Base-by-base conservation (phyloP, 257 asterid genomes). In the Buddleja alternifolia region DNA sequence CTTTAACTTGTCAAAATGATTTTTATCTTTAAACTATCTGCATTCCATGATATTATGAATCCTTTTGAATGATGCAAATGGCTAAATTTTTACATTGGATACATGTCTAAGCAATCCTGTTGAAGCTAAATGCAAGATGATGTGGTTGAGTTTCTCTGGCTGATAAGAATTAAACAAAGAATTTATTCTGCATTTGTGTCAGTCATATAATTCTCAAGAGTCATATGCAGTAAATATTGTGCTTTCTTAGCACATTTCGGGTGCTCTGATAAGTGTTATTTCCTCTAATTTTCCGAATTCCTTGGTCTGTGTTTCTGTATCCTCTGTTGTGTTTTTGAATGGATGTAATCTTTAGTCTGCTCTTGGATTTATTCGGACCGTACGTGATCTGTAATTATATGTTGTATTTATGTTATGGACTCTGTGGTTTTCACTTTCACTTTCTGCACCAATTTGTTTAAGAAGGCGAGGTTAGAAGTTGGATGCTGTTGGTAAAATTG, bases 401-500 rank as follows among this genome's bases (percentile, higher is more conserved):
- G 20, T 5, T 16, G 45, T 29, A 36, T 50, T 46, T 47, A 45
- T 63, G 42, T 21, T 61, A 51, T 29, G 36, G 40, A 70, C 46
- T 47, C 19, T 63, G 5, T 25, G 10, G 42, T 58, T 56, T 24
- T 19, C 45, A 2, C 42, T 53, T 36, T 52, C 42, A 51, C 34
- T 41, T 59, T 17, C 24, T 24, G 47, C 11, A 25, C 16, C 32
- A 19, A 53, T 50, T 67, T 16, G 63, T 39, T 55, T 68, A 25
- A 2, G 42, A 15, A 23, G 12, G 40, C 36, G 52, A 40, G 20
- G 16, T 16, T 40, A 46, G 61, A 45, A 24, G 62, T 42, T 57
- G 51, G 63, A 19, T 52, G 53, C 60, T 47, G 56, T 67, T 68
- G 37, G 53, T 56, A 29, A 5, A 60, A 69, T 72, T 3, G 17